Evolutionary conservation across 306 rosid genomes (phyloP).

Genomic region (Vicia faba): DNA sequence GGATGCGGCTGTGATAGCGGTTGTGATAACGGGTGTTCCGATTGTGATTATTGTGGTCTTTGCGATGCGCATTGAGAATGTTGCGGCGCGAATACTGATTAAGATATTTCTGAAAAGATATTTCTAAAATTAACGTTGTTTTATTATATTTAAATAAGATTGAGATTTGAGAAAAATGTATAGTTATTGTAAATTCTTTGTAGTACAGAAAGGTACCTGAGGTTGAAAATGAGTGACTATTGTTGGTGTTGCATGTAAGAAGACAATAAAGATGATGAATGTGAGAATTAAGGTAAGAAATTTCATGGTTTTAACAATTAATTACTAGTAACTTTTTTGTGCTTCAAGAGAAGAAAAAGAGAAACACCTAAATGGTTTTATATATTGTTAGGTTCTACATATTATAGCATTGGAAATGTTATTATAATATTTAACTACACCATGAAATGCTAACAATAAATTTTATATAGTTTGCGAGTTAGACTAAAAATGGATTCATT

Average conservation of each 20-base stretch:
- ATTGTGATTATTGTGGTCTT: too few relatives aligned
- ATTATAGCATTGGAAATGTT: not conserved
- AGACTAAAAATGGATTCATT: too few relatives aligned
- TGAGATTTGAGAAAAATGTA: too few relatives aligned
- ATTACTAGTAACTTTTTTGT: not conserved
- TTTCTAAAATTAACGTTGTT: too few relatives aligned
- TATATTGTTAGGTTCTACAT: not conserved
- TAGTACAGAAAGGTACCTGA: constrained; percentile 20
- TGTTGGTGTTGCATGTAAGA: constrained; percentile 41
- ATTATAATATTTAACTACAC: not conserved
- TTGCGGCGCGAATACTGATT: too few relatives aligned
- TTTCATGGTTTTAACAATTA: not conserved
- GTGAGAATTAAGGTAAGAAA: not conserved
- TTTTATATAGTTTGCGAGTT: too few relatives aligned
- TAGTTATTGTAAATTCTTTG: not conserved
- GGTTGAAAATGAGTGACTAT: constrained; percentile 43
- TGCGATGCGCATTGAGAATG: too few relatives aligned
- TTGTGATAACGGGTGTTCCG: too few relatives aligned
- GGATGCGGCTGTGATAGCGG: not conserved
- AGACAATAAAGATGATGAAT: constrained; percentile 1
- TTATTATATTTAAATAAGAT: too few relatives aligned
- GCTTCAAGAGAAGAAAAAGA: not conserved
- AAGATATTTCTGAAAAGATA: too few relatives aligned
- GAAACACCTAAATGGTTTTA: not conserved
- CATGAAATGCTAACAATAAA: not conserved